These are phyloP conservation scores for Colletotrichum destructivum DNA, from an alignment of 2,329 filamentous ascomycete genomes.

Conservation along the genomic window DNA sequence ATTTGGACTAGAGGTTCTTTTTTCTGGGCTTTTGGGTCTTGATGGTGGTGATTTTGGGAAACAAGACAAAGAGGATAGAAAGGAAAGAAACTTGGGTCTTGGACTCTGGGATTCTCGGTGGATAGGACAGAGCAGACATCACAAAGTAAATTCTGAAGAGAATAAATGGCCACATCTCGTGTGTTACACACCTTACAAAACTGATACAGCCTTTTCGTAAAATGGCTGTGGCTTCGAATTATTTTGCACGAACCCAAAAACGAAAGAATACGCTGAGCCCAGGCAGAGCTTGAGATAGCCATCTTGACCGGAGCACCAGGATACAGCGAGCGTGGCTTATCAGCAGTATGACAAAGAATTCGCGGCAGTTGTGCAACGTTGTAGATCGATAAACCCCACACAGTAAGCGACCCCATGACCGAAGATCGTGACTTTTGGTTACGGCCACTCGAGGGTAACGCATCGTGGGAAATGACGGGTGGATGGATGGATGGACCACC, in stretches of 20 bases:
- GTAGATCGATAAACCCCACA: neutral
- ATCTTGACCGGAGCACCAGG: neutral
- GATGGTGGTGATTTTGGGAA: conserved; percentile 21
- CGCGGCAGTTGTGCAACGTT: neutral
- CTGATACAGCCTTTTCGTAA: too few species aligned
- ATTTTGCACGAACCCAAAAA: too few species aligned
- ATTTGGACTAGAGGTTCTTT: conserved; percentile 22
- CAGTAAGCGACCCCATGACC: too few species aligned
- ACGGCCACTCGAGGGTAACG: too few species aligned
- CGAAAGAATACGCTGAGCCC: too few species aligned
- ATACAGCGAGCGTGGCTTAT: neutral
- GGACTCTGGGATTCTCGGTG: conserved; percentile 38
- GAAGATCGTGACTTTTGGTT: neutral
- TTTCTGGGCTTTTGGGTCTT: conserved; percentile 25
- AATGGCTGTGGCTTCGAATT: neutral
- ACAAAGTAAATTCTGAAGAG: conserved; percentile 26
- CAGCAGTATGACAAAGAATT: neutral
- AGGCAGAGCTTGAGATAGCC: too few species aligned
- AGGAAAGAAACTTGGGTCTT: conserved; percentile 10
- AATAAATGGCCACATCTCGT: neutral
- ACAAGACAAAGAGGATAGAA: conserved; percentile 28
- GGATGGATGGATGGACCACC: neutral
- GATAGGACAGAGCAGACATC: conserved; percentile 27
- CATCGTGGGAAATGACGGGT: neutral
- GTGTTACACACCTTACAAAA: neutral